Evolutionary conservation across 2,329 filamentous ascomycete genomes (phyloP).

Genomic region (Fusarium palustre): DNA sequence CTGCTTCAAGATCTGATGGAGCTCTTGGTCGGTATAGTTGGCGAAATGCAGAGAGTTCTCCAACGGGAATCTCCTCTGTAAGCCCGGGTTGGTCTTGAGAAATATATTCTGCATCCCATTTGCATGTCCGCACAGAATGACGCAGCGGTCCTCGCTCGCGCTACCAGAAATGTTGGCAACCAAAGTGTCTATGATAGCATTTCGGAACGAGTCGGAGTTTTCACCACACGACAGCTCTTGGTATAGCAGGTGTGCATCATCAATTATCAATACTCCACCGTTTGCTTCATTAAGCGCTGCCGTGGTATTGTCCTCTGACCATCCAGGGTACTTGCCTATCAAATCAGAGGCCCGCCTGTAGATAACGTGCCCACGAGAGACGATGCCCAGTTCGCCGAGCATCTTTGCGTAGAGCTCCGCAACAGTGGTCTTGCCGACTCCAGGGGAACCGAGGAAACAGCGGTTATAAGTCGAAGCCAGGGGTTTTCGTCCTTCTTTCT

Average conservation of each 20-base stretch:
- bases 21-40: neutral
- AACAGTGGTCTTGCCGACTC: conserved; percentile 2
- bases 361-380: neutral
- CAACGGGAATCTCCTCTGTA: neutral
- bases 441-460: neutral
- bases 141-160: neutral
- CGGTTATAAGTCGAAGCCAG: neutral
- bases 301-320: neutral
- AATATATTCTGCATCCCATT: neutral
- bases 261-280: neutral
- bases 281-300: neutral
- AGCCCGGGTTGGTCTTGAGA: neutral
- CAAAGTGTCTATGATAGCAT: neutral
- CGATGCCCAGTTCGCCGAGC: neutral
- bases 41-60: neutral
- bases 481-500: neutral
- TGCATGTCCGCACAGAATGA: neutral
- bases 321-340: neutral
- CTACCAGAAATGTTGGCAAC: neutral
- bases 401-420: neutral
- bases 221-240: neutral
- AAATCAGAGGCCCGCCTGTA: neutral
- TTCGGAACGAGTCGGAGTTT: neutral
- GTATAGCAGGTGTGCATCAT: conserved; percentile 1
- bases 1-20: neutral